phyloP scores from a whole-genome alignment of 306 rosid genomes.

The Trifolium subterraneum region DNA sequence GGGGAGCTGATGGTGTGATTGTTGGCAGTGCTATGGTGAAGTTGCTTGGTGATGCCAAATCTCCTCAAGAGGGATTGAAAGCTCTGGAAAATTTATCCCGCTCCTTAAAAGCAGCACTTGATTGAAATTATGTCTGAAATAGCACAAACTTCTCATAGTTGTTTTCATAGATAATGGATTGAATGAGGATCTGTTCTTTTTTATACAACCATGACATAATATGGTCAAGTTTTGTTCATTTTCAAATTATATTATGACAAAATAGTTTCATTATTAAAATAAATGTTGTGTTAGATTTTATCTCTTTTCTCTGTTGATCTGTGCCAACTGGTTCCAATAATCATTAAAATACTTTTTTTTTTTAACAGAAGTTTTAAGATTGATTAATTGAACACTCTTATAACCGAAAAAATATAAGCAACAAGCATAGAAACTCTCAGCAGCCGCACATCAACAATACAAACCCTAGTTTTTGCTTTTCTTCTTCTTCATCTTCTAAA shows the following conservation, averaged over 20 bases:
- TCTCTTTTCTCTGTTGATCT: not conserved
- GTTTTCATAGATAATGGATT: constrained; percentile 37
- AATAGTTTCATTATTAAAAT: not conserved
- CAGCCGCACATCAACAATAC: too few species aligned
- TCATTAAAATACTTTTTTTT: not conserved
- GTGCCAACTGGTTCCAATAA: constrained; percentile 4
- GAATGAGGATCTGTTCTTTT: constrained; percentile 7
- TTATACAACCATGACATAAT: not conserved
- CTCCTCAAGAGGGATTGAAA: constrained; percentile 87
- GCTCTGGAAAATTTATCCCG: constrained; percentile 66
- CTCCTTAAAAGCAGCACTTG: constrained; percentile 68
- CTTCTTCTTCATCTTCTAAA: too few species aligned
- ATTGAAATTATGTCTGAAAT: constrained; percentile 38
- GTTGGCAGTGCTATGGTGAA: constrained; percentile 96
- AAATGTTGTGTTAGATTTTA: not conserved
- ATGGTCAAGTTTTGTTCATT: not conserved
- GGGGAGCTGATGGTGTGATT: constrained; percentile 99
- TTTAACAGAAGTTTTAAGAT: too few species aligned
- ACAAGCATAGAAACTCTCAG: too few species aligned
- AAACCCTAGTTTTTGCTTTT: too few species aligned
- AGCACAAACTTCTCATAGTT: constrained; percentile 11
- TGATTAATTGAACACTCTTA: too few species aligned
- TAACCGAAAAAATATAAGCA: too few species aligned
- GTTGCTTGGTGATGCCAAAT: constrained; percentile 74
- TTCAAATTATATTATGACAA: not conserved